Conservation (phyloP, 2,329 filamentous ascomycete species). For the Fonsecaea erecta region DNA sequence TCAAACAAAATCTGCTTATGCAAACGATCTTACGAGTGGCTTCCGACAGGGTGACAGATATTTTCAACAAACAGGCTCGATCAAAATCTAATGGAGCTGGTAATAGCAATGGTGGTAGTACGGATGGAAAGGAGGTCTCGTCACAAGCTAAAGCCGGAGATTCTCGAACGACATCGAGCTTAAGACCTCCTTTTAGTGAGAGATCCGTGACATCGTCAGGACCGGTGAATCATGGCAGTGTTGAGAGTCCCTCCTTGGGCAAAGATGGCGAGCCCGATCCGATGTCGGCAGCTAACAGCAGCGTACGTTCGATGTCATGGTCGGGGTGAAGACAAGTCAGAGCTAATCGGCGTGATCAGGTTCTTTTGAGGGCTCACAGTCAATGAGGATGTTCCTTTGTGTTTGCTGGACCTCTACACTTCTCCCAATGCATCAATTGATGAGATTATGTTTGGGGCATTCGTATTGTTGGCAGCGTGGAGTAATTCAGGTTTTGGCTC, state of each 20-base stretch:
- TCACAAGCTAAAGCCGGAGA: not conserved
- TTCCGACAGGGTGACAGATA: constrained; percentile 73
- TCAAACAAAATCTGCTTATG: constrained; percentile 96
- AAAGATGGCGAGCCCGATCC: constrained; percentile 66
- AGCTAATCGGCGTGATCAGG: constrained; percentile 30
- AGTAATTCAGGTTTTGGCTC: constrained; percentile 13
- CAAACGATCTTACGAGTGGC: constrained; percentile 97
- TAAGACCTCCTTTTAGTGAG: constrained; percentile 60
- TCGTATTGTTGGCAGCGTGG: constrained; percentile 18
- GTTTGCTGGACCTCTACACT: constrained; percentile 6
- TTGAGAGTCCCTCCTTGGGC: constrained; percentile 67
- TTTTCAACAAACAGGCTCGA: constrained; percentile 74
- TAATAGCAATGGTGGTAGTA: constrained; percentile 6
- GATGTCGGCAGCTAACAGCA: constrained; percentile 41
- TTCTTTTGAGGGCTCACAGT: constrained; percentile 35
- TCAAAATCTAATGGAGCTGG: constrained; percentile 39
- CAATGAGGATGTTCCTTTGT: constrained; percentile 20
- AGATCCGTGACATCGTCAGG: constrained; percentile 73
- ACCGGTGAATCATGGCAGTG: constrained; percentile 58
- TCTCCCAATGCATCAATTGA: constrained; percentile 22
- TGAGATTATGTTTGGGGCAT: constrained; percentile 14
- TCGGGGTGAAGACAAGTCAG: constrained; percentile 18
- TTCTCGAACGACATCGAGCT: not conserved
- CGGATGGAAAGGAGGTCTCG: constrained; percentile 7
- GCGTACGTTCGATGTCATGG: constrained; percentile 33